phyloP scores from a whole-genome alignment of 805 yeast species.

The Saccharomycopsis synnaedendra region DNA sequence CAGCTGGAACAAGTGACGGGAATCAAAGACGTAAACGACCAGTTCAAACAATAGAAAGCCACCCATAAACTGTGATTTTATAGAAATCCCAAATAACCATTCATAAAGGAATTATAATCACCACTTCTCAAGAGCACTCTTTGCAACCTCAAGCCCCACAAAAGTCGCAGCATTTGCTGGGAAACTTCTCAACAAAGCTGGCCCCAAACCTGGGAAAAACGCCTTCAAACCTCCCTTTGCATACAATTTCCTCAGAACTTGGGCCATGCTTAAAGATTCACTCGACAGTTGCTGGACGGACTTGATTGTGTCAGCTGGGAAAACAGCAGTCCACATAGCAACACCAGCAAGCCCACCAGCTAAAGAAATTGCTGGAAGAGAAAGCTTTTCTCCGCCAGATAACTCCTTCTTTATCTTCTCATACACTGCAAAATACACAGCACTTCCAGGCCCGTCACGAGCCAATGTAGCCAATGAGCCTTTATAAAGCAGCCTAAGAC shows the following conservation, averaged over 20 bases:
- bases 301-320: constrained; percentile 94
- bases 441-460: constrained; percentile 97
- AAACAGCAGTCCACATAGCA: constrained; percentile 92
- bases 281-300: constrained; percentile 65
- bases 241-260: constrained; percentile 62
- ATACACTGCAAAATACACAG: constrained; percentile 89
- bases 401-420: constrained; percentile 63
- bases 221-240: constrained; percentile 73
- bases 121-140: constrained; percentile 8
- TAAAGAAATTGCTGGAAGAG: constrained; percentile 62
- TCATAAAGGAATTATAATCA: background rate
- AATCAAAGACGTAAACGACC: no score
- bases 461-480: constrained; percentile 90
- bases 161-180: constrained; percentile 99
- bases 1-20: no score
- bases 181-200: constrained; percentile 88
- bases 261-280: constrained; percentile 39
- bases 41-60: no score
- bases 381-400: constrained; percentile 41
- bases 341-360: constrained; percentile 97
- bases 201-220: constrained; percentile 96
- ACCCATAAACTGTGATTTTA: no score
- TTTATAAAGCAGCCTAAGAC: constrained; percentile 72
- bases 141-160: constrained; percentile 83
- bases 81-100: no score